Base-by-base conservation (phyloP, 148 eudicot genomes). In the Dianthus caryophyllus region DNA sequence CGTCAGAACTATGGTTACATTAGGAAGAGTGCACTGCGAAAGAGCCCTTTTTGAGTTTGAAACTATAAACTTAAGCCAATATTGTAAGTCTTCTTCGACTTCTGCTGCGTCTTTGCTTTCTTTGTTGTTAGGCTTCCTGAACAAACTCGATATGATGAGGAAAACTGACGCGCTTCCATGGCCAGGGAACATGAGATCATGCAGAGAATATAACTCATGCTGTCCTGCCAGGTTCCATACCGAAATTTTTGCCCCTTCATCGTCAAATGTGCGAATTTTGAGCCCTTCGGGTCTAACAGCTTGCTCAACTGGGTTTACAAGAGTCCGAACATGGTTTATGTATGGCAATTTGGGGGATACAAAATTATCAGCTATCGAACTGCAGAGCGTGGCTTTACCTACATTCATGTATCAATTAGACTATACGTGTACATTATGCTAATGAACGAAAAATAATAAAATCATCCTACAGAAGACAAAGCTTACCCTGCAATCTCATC, bases 121-220 rank as follows among this genome's bases (percentile, higher is more conserved):
- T 80, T 79, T 81, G 75, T 89, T 93, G 77, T 47, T 83, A 33
- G 89, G 83, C 59, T 84, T 87, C 65, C 80, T 71, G 57, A 77
- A 86, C 72, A 90, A 69, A 75, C 92, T 90, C 44, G 81, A 66
- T 59, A 86, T 22, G 69, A 90, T 75, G 48, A 94, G 65, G 78
- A 93, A 93, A 73, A 80, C 49, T 4, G 91, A 87, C 10, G 98
- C 91, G 66, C 98, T 87, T 36, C 94, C 96, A 61, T 87, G 89
- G 25, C 98, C 98, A 0, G 98, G 98, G 66, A 93, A 93, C 98
- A 93, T 89, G 65, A 89, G 80, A 73, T 93, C 95, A 17, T 89
- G 95, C 73, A 89, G 75, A 47, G 96, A 81, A 71, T 59, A 87
- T 30, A 83, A 69, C 69, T 84, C 96, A 14, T 85, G 94, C 69